Evolutionary conservation across 2,329 filamentous ascomycete species (phyloP), one percentile per base, ranked within the genome.

Genomic region (Fusarium sp.): DNA sequence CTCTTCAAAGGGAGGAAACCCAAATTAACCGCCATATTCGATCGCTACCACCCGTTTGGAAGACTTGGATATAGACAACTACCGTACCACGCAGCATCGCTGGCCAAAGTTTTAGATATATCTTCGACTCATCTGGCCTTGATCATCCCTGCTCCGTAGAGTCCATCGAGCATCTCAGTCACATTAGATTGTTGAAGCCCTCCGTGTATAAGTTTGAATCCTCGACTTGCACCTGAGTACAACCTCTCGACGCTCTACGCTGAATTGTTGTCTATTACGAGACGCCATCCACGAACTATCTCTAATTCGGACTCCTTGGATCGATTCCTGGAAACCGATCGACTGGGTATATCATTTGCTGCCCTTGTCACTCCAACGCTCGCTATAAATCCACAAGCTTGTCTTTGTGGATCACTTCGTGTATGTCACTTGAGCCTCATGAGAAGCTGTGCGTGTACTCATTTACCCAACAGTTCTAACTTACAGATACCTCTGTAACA

Each of bases 311-410:
- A 64, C 61, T 67, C 42, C 54, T 64, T 59, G 64, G 74, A 69
- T 71, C 66, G 49, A 50, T 47, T 49, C 60, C 69, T 44, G 46
- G 61, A 71, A 63, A 46, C 56, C 49, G 47, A 37, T 74, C 60
- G 64, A 73, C 68, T 69, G 53, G 62, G 56, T 56, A 66, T 52
- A 75, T 50, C 65, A 66, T 43, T 72, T 46, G 63, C 56, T 69
- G 61, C 61, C 60, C 53, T 59, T 58, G 53, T 59, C 62, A 57
- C 60, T 58, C 53, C 69, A 76, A 84, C 83, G 77, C 80, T 85
- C 84, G 82, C 83, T 85, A 82, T 79, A 75, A 72, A 74, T 75
- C 75, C 69, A 77, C 80, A 79, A 75, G 77, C 61, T 67, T 64
- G 60, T 69, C 72, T 75, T 77, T 75, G 77, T 82, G 78, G 75